Percentiles rank a stretch among this genome's conserved stretches.
Conservation (phyloP, 345 rosid species). For the Leavenworthia alabamica region DNA sequence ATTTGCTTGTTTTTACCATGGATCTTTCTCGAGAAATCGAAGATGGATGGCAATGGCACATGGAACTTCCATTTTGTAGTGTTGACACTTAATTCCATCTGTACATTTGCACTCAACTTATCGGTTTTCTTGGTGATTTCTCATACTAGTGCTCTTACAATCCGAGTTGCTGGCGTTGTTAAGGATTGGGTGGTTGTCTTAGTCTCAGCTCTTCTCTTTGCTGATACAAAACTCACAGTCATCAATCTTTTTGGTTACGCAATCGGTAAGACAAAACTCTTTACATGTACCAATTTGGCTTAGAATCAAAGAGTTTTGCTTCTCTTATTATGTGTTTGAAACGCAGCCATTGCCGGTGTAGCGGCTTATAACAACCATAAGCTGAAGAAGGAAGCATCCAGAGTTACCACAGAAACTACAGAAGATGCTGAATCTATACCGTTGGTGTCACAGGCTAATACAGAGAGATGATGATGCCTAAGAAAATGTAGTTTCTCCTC, state of each 20-base stretch:
- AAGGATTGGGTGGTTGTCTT: slow-evolving; percentile 98
- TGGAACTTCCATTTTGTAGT: slow-evolving; percentile 67
- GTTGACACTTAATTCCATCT: slow-evolving; percentile 69
- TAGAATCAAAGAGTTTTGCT: neutral
- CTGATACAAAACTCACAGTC: slow-evolving; percentile 82
- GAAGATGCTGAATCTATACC: slow-evolving; percentile 42
- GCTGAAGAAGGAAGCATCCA: slow-evolving; percentile 77
- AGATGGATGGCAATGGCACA: slow-evolving; percentile 69
- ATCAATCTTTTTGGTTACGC: slow-evolving; percentile 84
- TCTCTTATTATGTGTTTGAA: neutral
- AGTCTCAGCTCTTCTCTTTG: slow-evolving; percentile 83
- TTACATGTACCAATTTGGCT: neutral
- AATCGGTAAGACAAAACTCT: slow-evolving; percentile 49
- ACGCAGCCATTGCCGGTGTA: slow-evolving; percentile 84
- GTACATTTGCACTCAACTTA: slow-evolving; percentile 95
- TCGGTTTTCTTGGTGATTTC: slow-evolving; percentile 95
- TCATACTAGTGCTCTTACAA: slow-evolving; percentile 94
- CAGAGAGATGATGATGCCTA: slow-evolving; percentile 25
- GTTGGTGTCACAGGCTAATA: slow-evolving; percentile 28
- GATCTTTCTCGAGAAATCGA: slow-evolving; percentile 90
- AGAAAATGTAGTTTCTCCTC: slow-evolving; percentile 8
- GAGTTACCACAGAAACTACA: slow-evolving; percentile 27
- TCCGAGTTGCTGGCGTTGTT: slow-evolving; percentile 98
- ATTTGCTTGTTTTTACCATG: slow-evolving; percentile 83
- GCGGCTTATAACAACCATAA: slow-evolving; percentile 93